These are phyloP conservation scores for Wickerhamomyces strasburgensis DNA, from an alignment of 805 yeast species.

Conservation along the genomic window DNA sequence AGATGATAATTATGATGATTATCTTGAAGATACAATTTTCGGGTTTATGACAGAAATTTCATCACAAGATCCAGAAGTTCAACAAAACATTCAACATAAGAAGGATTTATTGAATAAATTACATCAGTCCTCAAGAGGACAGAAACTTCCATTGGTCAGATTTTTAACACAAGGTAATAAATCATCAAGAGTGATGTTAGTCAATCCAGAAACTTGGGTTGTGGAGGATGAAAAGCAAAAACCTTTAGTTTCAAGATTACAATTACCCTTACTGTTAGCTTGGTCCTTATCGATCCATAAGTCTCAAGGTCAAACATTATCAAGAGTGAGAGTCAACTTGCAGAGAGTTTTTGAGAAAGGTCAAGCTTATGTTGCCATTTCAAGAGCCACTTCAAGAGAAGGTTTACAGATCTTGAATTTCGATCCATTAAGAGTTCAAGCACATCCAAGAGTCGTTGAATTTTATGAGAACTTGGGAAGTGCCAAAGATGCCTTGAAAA, in stretches of 20 bases:
- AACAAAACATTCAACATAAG: slow-evolving; percentile 41
- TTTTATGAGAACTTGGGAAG: slow-evolving; percentile 54
- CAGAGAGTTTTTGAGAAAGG: slow-evolving; percentile 79
- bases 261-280: slow-evolving; percentile 85
- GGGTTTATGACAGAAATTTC: slow-evolving; percentile 35
- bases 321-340: slow-evolving; percentile 73
- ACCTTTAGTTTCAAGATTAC: slow-evolving; percentile 67
- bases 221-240: slow-evolving; percentile 69
- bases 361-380: slow-evolving; percentile 92
- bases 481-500: slow-evolving; percentile 20
- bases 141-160: slow-evolving; percentile 69
- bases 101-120: slow-evolving; percentile 38
- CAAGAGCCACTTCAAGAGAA: slow-evolving; percentile 79
- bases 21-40: slow-evolving; percentile 43
- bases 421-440: slow-evolving; percentile 53
- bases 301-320: slow-evolving; percentile 89
- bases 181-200: slow-evolving; percentile 65
- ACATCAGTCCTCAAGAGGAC: slow-evolving; percentile 38
- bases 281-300: slow-evolving; percentile 97
- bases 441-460: slow-evolving; percentile 63
- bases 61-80: slow-evolving; percentile 24
- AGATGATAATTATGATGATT: slow-evolving; percentile 7
- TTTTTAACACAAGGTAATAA: slow-evolving; percentile 65
- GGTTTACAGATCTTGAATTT: slow-evolving; percentile 83
- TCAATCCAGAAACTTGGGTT: slow-evolving; percentile 78